Percentiles rank a stretch among this genome's conserved stretches.
Conservation (phyloP, 2,329 filamentous ascomycete genomes). For the Emergomyces pasteurianus region DNA sequence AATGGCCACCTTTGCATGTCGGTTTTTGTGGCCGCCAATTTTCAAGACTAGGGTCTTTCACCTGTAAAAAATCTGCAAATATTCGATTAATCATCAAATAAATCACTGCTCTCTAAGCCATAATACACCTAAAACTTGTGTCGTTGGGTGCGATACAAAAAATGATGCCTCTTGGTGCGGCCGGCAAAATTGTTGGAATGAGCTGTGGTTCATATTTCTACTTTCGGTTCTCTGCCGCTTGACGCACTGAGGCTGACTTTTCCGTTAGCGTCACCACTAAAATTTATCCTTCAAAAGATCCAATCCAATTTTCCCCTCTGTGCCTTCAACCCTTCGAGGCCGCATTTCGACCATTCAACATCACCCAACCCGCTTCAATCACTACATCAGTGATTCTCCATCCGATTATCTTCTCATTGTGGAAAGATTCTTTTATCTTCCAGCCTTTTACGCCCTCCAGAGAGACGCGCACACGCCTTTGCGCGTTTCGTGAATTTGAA, state of each 20-base stretch:
- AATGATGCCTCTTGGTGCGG: neutral
- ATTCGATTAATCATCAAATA: neutral
- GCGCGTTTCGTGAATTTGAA: conserved; percentile 27
- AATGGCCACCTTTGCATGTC: neutral
- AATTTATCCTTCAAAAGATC: conserved; percentile 11
- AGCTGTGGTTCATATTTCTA: neutral
- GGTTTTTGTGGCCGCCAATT: neutral
- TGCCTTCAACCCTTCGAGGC: conserved; percentile 3
- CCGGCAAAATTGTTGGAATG: neutral
- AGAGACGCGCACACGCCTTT: conserved; percentile 29
- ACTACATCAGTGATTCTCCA: conserved; percentile 13
- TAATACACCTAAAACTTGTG: neutral
- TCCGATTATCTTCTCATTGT: conserved; percentile 10
- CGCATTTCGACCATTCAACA: neutral
- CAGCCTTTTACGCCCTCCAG: conserved; percentile 16
- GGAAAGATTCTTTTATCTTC: conserved; percentile 15
- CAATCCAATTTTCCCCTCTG: conserved; percentile 9
- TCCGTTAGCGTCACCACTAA: conserved; percentile 13
- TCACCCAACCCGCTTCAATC: conserved; percentile 5
- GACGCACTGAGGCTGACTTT: conserved; percentile 11
- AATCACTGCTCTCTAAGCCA: neutral
- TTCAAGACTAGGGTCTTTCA: neutral
- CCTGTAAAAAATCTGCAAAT: neutral
- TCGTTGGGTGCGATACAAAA: neutral
- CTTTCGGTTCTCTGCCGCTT: conserved; percentile 5